These are phyloP conservation scores for Triangularia verruculosa DNA, from an alignment of 2,329 filamentous ascomycete species.

Conservation along the genomic window DNA sequence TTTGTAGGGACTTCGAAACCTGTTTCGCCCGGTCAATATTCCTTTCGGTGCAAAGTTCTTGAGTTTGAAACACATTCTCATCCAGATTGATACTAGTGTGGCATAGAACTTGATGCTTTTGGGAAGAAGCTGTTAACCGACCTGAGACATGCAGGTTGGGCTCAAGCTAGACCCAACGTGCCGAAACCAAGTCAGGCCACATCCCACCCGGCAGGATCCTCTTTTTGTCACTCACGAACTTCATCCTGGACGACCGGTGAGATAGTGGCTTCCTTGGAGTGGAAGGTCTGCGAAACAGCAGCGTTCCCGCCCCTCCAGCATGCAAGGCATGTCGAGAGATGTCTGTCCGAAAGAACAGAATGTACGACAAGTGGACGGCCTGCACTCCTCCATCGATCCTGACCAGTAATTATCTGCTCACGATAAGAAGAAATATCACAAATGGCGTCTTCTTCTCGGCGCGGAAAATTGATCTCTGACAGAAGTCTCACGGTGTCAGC, in stretches of 20 bases:
- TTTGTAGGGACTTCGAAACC: not conserved
- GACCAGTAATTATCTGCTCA: not conserved
- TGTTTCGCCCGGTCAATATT: not conserved
- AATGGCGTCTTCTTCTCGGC: not conserved
- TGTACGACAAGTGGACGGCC: not conserved
- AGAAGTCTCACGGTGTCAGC: not conserved
- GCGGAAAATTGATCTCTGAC: not conserved
- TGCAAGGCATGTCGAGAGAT: not conserved
- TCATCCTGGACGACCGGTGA: slow-evolving; percentile 1
- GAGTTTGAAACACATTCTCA: not conserved
- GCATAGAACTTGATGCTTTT: not conserved
- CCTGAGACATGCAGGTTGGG: slow-evolving; percentile 9
- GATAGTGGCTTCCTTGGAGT: slow-evolving; percentile 7
- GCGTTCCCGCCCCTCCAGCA: slow-evolving; percentile 5
- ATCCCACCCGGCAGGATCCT: not conserved
- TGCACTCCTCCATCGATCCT: not conserved
- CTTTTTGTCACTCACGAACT: not conserved
- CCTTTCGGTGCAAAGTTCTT: not conserved
- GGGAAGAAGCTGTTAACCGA: slow-evolving; percentile 1
- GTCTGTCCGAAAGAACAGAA: not conserved
- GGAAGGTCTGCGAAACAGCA: not conserved
- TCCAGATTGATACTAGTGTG: slow-evolving; percentile 3
- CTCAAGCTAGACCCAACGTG: not conserved
- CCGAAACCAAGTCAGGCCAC: not conserved
- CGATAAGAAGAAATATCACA: not conserved